Evolutionary conservation across 805 yeast species (phyloP), one percentile per base, ranked within the genome.

Genomic region (Barnettozyma salicaria): DNA sequence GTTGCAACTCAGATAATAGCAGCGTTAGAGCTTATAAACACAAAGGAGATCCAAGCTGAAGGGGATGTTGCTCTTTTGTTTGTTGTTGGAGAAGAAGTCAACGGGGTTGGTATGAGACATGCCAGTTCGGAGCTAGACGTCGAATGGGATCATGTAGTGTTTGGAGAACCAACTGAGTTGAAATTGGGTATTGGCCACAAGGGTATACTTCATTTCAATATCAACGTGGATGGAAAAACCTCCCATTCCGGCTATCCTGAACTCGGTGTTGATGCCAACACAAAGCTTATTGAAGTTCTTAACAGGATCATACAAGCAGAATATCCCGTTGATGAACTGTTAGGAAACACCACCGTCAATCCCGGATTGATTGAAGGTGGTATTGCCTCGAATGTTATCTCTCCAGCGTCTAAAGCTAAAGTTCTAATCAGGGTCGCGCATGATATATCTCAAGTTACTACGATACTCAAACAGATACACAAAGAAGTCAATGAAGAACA

Each of bases 121-220:
- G 80, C 74, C 4, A 56, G 64, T 45, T 30, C 35, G 1, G 8
- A 45, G 21, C 26, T 52, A 11, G 62, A 66, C 16, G 65, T 64
- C 8, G 51, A 56, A 7, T 80, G 84, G 84, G 72, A 73, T 9
- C 47, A 72, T 8, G 87, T 71, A 12, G 67, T 81, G 21, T 80
- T 80, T 58, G 88, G 88, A 10, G 89, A 80, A 54, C 89, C 89
- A 9, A 80, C 89, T 1, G 86, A 79, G 45, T 63, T 71, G 52
- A 77, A 74, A 48, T 61, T 80, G 16, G 85, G 82, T 11, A 72
- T 71, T 5, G 88, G 87, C 10, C 89, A 80, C 52, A 80, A 80
- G 56, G 86, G 86, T 12, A 59, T 66, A 25, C 70, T 63, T 30
- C 47, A 60, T 36, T 67, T 70, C 24, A 51, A 61, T 5, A 41